Evolutionary conservation across 2,329 filamentous ascomycete genomes (phyloP).

Genomic region (Fusarium globosum): DNA sequence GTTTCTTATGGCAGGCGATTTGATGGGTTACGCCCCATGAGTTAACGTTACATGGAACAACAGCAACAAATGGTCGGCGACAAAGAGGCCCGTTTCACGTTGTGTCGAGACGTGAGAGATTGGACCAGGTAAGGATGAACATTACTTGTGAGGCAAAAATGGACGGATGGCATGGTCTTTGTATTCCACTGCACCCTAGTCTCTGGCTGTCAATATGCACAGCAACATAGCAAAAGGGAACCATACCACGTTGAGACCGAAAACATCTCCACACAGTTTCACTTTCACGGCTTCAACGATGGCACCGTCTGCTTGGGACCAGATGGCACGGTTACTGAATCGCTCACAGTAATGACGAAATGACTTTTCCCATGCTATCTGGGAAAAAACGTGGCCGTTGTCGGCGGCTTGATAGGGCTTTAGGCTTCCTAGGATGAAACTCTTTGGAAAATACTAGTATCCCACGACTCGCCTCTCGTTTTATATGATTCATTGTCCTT

Average conservation of each 20-base stretch:
- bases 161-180: constrained; percentile 37
- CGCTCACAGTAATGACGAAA: constrained; percentile 25
- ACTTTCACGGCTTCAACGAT: constrained; percentile 25
- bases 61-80: constrained; percentile 17
- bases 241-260: constrained; percentile 20
- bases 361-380: constrained; percentile 19
- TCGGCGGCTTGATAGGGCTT: constrained; percentile 35
- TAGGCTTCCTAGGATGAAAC: neutral
- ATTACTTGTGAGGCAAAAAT: constrained; percentile 22
- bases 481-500: constrained; percentile 17
- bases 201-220: constrained; percentile 24
- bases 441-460: constrained; percentile 35
- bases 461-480: constrained; percentile 14
- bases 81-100: constrained; percentile 29
- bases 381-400: constrained; percentile 35
- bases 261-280: constrained; percentile 31
- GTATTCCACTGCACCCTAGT: constrained; percentile 31
- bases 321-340: constrained; percentile 25
- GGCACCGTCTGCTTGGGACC: constrained; percentile 29
- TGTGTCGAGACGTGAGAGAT: constrained; percentile 27
- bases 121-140: constrained; percentile 38
- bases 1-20: constrained; percentile 31
- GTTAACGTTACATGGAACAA: constrained; percentile 47
- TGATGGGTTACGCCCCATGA: constrained; percentile 23
- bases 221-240: constrained; percentile 29